Evolutionary conservation across 371 early-diverging fungal species (phyloP), one percentile per base, ranked within the genome.

Genomic region (Rhizopus microsporus): DNA sequence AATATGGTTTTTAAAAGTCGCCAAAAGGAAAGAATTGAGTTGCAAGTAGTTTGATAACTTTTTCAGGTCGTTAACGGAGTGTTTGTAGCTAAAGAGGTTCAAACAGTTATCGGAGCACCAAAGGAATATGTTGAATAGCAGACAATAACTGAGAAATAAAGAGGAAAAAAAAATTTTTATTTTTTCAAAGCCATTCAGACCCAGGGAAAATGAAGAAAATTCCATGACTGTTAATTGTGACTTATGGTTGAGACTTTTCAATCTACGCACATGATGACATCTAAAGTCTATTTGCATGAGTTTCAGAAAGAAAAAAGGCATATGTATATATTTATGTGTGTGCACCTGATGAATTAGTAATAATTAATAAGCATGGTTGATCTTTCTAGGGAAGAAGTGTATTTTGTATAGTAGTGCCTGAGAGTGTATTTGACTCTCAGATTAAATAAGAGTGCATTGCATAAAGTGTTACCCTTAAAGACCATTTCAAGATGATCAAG

Each of bases 61-160:
- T 13, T 39, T 29, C 46, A 15, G 3, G 30, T 51, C 32, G 16
- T 33, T 53, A 63, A 63, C 57, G 64, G 64, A 63, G 64, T 63
- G 51, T 58, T 29, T 55, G 8, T 58, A 30, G 12, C 44, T 49
- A n/a, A 29, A 40, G 49, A 60, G 43, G 43, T 39, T 48, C 35
- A 54, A 55, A 44, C 3, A 23, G 38, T 38, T 50, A 59, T 63
- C 64, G 64, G 64, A 63, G 64, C 64, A 63, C 64, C 64, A 63
- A 63, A 63, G 63, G 48, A 30, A 50, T 57, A 35, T 57, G 63
- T 63, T 63, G 49, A 63, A 63, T 57, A 63, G 48, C 63, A 63
- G 63, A 55, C 35, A 58, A 58, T 32, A 39, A 40, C 50, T 15
- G 32, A 56, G 34, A 46, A 30, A 37, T 29, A 35, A 34, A 44